These are phyloP conservation scores for Ogataea ramenticola DNA, from an alignment of 805 yeast species.

Conservation along the genomic window DNA sequence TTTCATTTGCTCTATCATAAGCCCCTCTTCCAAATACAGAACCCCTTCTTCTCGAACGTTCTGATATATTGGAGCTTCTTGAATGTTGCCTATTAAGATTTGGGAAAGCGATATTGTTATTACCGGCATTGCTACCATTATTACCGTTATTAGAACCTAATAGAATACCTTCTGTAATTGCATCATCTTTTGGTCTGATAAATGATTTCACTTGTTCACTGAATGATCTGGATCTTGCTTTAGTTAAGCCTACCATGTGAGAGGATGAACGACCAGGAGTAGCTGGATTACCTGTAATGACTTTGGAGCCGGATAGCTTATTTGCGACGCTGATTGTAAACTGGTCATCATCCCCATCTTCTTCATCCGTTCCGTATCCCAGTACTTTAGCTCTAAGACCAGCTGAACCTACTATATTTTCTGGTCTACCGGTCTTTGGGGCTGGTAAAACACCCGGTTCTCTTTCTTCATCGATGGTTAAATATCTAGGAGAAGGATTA, in stretches of 20 bases:
- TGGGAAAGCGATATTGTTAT: slow-evolving; percentile 2
- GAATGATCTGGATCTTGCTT: slow-evolving; percentile 30
- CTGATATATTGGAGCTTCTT: slow-evolving; percentile 24
- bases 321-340: slow-evolving; percentile 18
- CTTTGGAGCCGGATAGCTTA: slow-evolving; percentile 5
- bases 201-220: slow-evolving; percentile 35
- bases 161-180: slow-evolving; percentile 24
- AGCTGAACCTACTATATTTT: slow-evolving; percentile 18
- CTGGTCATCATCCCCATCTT: slow-evolving; percentile 22
- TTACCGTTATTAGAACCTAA: slow-evolving; percentile 10
- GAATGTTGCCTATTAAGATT: slow-evolving; percentile 21
- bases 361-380: slow-evolving; percentile 13
- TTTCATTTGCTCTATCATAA: slow-evolving; percentile 11
- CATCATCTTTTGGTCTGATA: slow-evolving; percentile 26
- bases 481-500: background rate
- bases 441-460: background rate
- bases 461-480: background rate
- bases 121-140: slow-evolving; percentile 2
- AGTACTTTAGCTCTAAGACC: slow-evolving; percentile 23
- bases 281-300: background rate
- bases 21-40: slow-evolving; percentile 7
- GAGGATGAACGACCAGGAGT: background rate
- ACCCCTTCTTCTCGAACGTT: slow-evolving; percentile 14
- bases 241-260: background rate
- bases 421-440: slow-evolving; percentile 7